Base-by-base conservation (phyloP, 768 basidiomycete genomes). In the Steccherinum ochraceum region DNA sequence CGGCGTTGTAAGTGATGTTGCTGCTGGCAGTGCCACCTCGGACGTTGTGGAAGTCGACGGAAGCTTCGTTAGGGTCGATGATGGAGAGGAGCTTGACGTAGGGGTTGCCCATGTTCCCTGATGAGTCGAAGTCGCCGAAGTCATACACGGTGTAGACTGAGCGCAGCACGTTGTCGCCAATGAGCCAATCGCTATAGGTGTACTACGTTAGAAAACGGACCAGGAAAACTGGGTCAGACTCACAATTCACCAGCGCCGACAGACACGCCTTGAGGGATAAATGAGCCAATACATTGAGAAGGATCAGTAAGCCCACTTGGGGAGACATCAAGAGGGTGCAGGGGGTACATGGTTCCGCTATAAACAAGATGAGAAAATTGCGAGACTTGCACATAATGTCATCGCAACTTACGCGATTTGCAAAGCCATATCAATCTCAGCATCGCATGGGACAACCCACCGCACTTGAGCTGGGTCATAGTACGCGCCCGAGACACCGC, bases 101-200 rank as follows among this genome's bases (percentile, higher is more conserved):
- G 3, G 90, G 90, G 61, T 83, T 67, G 39, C 86, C 88, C 81
- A 83, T 83, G 13, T 75, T 66, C 30, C 81, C 83, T 3, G 74
- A 69, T 12, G 73, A 63, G 60, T 83, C 78, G 57, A 80, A 89
- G 67, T 92, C 86, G 20, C 89, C 89, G 61, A 86, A 93, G 66
- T 91, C 86, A 64, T 90, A 93, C 50, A 93, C 69, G 5, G 86
- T 78, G 66, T 92, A 92, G 35, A 91, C 69, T 13, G 87, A 86
- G 52, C 90, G 88, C 52, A 93, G 75, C 62, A 89, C 76, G 59
- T 88, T 91, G 66, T 87, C 89, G 19, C 90, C 90, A 48, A 91
- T 62, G 42, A 93, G 73, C 83, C 87, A 86, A 63, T 93, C 90
- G 61, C 88, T 90, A 42, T 5, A 45, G 12, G 53, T 11, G 18